Evolutionary conservation across 768 basidiomycete species (phyloP), one percentile per base, ranked within the genome.

Genomic region (Auriscalpium orientale): DNA sequence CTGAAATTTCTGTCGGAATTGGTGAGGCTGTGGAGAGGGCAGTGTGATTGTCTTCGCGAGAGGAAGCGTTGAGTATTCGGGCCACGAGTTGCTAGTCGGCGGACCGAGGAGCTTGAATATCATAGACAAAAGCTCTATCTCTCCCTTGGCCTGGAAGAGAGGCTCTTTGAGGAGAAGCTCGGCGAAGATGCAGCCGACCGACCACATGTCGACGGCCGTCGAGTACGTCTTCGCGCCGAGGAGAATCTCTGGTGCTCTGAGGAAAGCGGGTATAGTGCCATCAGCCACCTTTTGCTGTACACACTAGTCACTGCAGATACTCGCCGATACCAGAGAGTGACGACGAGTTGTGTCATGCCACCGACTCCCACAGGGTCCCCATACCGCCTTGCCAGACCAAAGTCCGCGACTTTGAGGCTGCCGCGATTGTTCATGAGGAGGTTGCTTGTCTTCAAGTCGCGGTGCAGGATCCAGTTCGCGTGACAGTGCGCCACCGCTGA

Each of bases 341-440:
- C 97, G 2, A 99, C 97, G 15, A 99, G 80, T 66, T 98, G 97
- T 4, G 97, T 99, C 81, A 99, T 84, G 34, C 95, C 93, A n/a
- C 91, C 91, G 6, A 93, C 85, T 20, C 95, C 95, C 11, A 98
- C 81, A 10, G 97, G 97, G 69, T 98, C 97, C 16, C 97, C 97
- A 66, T 92, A 99, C 52, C 94, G 83, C 64, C 97, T 76, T 15
- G 97, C 97, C 33, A 98, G 82, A 6, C 97, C 97, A 68, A 98
- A 99, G 70, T 99, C 97, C 13, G 97, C 97, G 7, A 99, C 94
- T 67, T 98, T 98, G 72, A 99, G 95, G 38, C 90, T 95, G 1
- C 97, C 97, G 8, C 97, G 85, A 67, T 99, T 99, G 70, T 98
- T 99, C 95, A 99, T 95, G 47, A 99, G 79, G 37, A 99, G 71